These are phyloP conservation scores for Sambucus nigra DNA, from an alignment of 129 eudicot genomes.

Conservation along the genomic window DNA sequence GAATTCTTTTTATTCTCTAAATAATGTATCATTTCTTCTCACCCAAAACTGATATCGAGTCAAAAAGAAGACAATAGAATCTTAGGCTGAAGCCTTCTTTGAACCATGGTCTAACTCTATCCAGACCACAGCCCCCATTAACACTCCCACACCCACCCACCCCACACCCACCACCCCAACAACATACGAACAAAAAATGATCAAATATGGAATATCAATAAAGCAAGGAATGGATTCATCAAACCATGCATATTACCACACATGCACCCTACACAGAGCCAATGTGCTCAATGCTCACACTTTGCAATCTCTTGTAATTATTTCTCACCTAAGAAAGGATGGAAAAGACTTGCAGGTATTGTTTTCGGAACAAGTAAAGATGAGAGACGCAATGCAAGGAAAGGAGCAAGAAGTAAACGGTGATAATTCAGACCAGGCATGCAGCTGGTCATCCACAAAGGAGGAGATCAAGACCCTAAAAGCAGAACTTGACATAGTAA, in stretches of 20 bases:
- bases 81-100: too few relatives aligned
- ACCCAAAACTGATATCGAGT: too few relatives aligned
- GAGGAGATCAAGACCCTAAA: constrained; percentile 50
- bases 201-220: too few relatives aligned
- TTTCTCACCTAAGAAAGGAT: background rate
- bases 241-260: background rate
- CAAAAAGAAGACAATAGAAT: too few relatives aligned
- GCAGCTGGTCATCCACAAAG: constrained; percentile 27
- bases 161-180: too few relatives aligned
- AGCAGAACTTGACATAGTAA: constrained; percentile 46
- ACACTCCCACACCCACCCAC: too few relatives aligned
- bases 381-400: constrained; percentile 38
- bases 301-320: background rate
- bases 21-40: too few relatives aligned
- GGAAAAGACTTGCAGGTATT: constrained; percentile 37
- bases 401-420: constrained; percentile 21
- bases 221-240: too few relatives aligned
- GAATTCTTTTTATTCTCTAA: too few relatives aligned
- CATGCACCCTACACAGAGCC: background rate
- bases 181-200: too few relatives aligned
- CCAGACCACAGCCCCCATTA: too few relatives aligned
- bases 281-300: background rate
- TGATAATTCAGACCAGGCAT: constrained; percentile 29
- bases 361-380: constrained; percentile 62
- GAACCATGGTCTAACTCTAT: too few relatives aligned